Percentiles rank a stretch among this genome's conserved stretches.
Evolutionary conservation across 768 basidiomycete species (phyloP).

Genomic region (Podaxis mareebaensis): DNA sequence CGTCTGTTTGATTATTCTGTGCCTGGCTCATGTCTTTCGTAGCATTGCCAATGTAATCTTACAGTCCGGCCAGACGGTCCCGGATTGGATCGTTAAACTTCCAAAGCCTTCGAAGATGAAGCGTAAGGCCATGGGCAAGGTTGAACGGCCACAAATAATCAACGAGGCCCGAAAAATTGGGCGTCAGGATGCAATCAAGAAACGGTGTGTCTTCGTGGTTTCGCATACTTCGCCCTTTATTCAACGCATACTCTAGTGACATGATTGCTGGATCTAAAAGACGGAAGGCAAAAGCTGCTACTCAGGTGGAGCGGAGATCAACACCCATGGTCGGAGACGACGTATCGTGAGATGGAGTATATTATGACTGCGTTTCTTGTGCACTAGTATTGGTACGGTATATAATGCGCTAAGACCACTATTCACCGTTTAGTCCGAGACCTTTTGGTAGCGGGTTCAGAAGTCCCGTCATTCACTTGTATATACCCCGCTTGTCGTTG

Average conservation of each 20-base stretch:
- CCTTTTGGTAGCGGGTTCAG: conserved; percentile 39
- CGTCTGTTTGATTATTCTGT: conserved; percentile 3
- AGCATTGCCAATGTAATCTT: conserved; percentile 96
- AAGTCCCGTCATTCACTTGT: conserved; percentile 22
- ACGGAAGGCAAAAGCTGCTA: conserved; percentile 38
- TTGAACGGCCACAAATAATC: conserved; percentile 75
- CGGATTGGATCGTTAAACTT: conserved; percentile 95
- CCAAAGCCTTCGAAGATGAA: conserved; percentile 91
- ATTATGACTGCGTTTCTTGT: neutral
- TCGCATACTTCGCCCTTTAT: neutral
- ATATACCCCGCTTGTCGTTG: conserved; percentile 47
- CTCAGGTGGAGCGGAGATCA: neutral
- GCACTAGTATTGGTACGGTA: neutral
- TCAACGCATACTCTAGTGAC: conserved; percentile 45
- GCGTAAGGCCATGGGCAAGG: conserved; percentile 81
- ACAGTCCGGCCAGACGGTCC: conserved; percentile 87
- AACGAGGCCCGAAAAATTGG: conserved; percentile 72
- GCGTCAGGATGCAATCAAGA: conserved; percentile 70
- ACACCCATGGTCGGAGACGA: neutral
- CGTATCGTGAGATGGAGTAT: neutral
- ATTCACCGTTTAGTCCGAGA: conserved; percentile 32
- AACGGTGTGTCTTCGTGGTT: conserved; percentile 44
- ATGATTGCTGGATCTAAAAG: conserved; percentile 79
- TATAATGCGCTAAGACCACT: neutral
- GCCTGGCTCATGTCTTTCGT: conserved; percentile 12